Evolutionary conservation across 257 asterid species (phyloP), one percentile per base, ranked within the genome.

Genomic region (Linderniella brevidens): DNA sequence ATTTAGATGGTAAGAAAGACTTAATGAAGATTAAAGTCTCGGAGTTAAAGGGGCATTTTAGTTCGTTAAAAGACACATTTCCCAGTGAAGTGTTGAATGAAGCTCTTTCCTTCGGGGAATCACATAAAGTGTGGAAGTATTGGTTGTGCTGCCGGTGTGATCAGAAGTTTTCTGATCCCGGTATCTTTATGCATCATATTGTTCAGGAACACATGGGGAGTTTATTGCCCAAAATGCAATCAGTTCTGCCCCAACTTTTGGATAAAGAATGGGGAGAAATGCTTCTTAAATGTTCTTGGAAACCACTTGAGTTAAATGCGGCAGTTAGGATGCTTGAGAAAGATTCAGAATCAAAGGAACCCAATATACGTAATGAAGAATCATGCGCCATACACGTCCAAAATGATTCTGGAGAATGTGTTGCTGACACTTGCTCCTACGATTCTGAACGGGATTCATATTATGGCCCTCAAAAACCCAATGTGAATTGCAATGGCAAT

Each of bases 241-340:
- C 80, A 11, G 54, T 71, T 41, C 54, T 85, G 58, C 98, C 98
- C 17, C 79, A 75, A 68, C 63, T 17, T 61, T 78, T 90, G 66
- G 93, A 81, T 44, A 66, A 68, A 41, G 79, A 81, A 64, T 85
- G 96, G 98, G 74, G 76, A 18, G 92, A 88, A 62, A 76, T 84
- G 93, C 86, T 90, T 67, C 70, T 85, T 20, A 73, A 71, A 51
- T 81, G 83, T 61, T 52, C 69, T 41, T 90, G 98, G 98, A 86
- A 79, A 66, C 94, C 98, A 1, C 57, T 85, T 51, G 94, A 88
- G 17, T 55, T 78, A 56, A 64, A 51, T 58, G 78, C 78, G 25
- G 80, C 90, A 35, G 57, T 63, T 50, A 58, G 67, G 63, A 64
- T 75, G 69, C 73, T 56, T 41, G 68, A 63, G 25, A 72, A 70